A percentile compares a stretch with the other conserved stretches of the same genome.
Evolutionary conservation across 2,329 filamentous ascomycete genomes (phyloP).

Genomic region (Ceratocystis alfenasii): DNA sequence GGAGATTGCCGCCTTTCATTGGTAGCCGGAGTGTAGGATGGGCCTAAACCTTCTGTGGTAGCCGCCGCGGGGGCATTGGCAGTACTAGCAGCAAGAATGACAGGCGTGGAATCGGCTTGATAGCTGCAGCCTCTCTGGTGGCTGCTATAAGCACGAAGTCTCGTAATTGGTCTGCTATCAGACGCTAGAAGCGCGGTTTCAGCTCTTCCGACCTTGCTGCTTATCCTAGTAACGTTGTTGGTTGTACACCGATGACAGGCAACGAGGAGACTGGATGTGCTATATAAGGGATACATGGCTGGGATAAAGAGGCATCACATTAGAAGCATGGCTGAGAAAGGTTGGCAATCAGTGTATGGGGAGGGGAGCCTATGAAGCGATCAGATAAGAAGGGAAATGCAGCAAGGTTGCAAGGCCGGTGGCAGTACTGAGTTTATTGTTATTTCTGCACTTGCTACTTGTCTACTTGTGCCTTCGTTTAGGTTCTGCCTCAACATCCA

Average conservation of each 20-base stretch:
- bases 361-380: not conserved
- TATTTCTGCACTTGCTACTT: not conserved
- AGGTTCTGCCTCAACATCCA: not conserved
- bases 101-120: not conserved
- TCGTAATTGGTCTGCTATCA: not conserved
- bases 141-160: not conserved
- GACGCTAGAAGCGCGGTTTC: not conserved
- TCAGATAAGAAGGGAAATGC: not conserved
- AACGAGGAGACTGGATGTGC: not conserved
- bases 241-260: not conserved
- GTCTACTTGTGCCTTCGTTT: not conserved
- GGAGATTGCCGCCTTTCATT: not conserved
- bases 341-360: not conserved
- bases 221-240: not conserved
- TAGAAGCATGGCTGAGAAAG: not conserved
- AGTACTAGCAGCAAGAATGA: not conserved
- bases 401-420: not conserved
- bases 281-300: not conserved
- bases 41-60: not conserved
- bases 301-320: not conserved
- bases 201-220: not conserved
- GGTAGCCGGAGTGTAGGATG: not conserved
- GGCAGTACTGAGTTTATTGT: not conserved
- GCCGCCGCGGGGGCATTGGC: not conserved
- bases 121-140: not conserved